Conservation (phyloP, 306 rosid species). For the Castanopsis chinensis region DNA sequence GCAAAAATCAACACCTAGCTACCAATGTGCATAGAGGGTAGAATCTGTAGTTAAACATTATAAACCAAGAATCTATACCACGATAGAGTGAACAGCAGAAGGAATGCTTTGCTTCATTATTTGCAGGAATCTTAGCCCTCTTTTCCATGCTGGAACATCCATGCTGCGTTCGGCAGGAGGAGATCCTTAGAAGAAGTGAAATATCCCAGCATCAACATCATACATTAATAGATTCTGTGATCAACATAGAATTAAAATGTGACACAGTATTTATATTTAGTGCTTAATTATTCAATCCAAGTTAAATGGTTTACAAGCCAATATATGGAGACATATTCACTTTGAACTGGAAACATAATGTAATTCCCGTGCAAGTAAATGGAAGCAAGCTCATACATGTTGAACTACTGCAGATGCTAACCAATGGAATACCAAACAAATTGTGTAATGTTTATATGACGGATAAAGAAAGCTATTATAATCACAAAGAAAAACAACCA, state of each 20-base stretch:
- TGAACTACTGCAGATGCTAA: neutral
- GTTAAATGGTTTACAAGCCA: neutral
- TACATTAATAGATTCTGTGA: conserved; percentile 35
- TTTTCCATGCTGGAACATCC: conserved; percentile 91
- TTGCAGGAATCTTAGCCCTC: conserved; percentile 70
- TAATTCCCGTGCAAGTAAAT: neutral
- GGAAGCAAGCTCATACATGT: neutral
- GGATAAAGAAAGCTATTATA: neutral
- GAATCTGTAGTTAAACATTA: conserved; percentile 19
- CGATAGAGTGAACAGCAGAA: conserved; percentile 91
- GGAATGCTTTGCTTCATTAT: conserved; percentile 63
- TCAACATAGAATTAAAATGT: conserved; percentile 21
- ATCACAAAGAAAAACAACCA: neutral
- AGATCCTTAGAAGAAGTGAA: conserved; percentile 96
- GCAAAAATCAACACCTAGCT: neutral
- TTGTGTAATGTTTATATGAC: neutral
- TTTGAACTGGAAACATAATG: neutral
- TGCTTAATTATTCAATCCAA: neutral
- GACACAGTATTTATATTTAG: conserved; percentile 6
- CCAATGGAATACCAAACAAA: neutral
- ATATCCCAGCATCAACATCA: conserved; percentile 92
- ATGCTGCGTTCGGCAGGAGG: conserved; percentile 99
- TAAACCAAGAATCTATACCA: conserved; percentile 54
- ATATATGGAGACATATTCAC: neutral
- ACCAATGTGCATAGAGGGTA: neutral